Evolutionary conservation across 2,329 filamentous ascomycete species (phyloP), one percentile per base, ranked within the genome.

Genomic region (Rhinocladiella mackenziei): DNA sequence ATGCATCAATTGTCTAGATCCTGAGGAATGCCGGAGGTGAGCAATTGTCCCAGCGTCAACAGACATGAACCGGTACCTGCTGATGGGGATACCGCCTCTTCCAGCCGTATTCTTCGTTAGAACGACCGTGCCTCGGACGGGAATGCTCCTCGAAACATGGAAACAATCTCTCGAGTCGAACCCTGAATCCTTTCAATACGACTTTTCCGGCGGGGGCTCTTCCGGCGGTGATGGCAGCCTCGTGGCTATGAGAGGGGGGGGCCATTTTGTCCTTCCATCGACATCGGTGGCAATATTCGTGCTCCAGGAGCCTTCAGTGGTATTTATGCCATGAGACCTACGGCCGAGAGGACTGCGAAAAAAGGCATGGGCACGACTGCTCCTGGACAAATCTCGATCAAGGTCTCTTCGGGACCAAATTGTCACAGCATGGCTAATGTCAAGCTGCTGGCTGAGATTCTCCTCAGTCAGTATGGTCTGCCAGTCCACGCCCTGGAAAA

Each of bases 171-270:
- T 61, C 55, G 31, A 60, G 62, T 5, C 23, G 34, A 7, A 80
- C 76, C 0, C 63, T 71, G 7, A 79, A 79, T 53, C 76, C 76
- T 0, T 70, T 68, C 57, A 78, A 80, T 57, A 65, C 61, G 1
- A 65, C 61, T 1, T 59, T 79, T n/a, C 73, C 73, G 0, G 56
- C 68, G 77, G 77, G 3, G 77, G 76, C 2, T 74, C 69, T 3
- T 75, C 72, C 2, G 77, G 77, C 25, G 77, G 77, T 31, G 77
- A 80, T 59, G 75, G 75, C 2, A 74, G 76, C 0, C 58, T 80
- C 2, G 43, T 78, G 10, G 76, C 70, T 1, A 62, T 78, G 26
- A 61, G 68, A 22, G n/a, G n/a, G 76, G 76, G 4, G 74, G 69
- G 1, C 48, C 48, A 6, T 37, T 51, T 19, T 47, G 39, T 25